Conservation (phyloP, 2,329 filamentous ascomycete species). For the Calcarisporium arbuscula region DNA sequence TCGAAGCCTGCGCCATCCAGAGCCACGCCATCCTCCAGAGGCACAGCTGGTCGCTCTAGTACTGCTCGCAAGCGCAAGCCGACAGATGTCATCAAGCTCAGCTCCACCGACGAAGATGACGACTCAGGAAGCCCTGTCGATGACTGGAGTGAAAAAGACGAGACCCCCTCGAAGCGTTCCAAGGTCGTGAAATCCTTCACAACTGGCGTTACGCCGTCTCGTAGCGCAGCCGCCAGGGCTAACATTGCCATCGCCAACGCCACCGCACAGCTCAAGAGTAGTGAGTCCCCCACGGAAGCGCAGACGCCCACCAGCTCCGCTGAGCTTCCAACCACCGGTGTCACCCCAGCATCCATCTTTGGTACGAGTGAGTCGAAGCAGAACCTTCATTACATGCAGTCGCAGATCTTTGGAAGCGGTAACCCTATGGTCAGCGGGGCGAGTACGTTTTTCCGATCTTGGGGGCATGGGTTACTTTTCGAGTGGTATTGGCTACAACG, state of each 20-base stretch:
- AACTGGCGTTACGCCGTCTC: conserved; percentile 22
- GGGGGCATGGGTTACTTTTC: no score
- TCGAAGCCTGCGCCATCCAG: conserved; percentile 17
- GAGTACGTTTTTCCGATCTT: no score
- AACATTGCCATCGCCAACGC: conserved; percentile 26
- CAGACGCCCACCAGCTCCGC: conserved; percentile 7
- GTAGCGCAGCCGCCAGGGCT: conserved; percentile 24
- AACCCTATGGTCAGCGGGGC: no score
- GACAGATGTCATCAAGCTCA: conserved; percentile 19
- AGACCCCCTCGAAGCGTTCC: conserved; percentile 30
- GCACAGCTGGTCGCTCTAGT: conserved; percentile 18
- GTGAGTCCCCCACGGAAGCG: conserved; percentile 20
- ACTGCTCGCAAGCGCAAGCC: conserved; percentile 17
- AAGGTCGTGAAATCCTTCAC: no score
- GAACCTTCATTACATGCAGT: background rate
- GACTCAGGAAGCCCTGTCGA: conserved; percentile 20
- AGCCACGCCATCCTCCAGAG: conserved; percentile 13
- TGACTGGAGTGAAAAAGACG: conserved; percentile 25
- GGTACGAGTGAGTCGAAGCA: background rate
- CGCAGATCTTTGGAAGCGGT: conserved; percentile 18
- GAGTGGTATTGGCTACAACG: no score
- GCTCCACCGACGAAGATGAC: conserved; percentile 19
- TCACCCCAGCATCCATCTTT: conserved; percentile 5
- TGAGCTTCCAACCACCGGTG: background rate
- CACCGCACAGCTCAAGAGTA: conserved; percentile 18